These are phyloP conservation scores for Tetrapisispora phaffii DNA, from an alignment of 805 yeast genomes.

Conservation along the genomic window DNA sequence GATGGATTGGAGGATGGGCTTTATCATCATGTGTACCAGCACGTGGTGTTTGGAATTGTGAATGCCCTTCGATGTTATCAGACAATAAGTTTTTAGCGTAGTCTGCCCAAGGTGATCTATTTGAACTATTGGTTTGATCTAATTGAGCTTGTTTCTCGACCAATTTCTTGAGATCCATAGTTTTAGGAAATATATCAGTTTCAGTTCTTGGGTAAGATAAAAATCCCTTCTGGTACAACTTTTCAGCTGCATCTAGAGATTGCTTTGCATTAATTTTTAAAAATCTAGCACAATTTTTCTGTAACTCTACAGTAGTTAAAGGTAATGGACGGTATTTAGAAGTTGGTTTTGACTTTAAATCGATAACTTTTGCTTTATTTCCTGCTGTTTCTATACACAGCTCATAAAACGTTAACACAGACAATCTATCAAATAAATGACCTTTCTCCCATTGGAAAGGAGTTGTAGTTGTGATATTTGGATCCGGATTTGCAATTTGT, in stretches of 20 bases:
- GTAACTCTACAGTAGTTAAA: constrained; percentile 86
- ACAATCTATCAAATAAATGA: constrained; percentile 62
- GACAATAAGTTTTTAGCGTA: constrained; percentile 45
- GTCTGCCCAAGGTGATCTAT: constrained; percentile 76
- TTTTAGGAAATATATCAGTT: constrained; percentile 73
- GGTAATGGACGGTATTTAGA: constrained; percentile 80
- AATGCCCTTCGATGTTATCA: constrained; percentile 10
- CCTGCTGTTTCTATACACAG: constrained; percentile 41
- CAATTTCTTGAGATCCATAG: constrained; percentile 58
- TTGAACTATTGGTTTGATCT: constrained; percentile 24
- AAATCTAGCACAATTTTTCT: constrained; percentile 68
- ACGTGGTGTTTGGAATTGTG: constrained; percentile 55
- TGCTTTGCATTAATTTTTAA: constrained; percentile 73
- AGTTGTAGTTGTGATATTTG: constrained; percentile 26
- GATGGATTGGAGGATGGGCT: constrained; percentile 98
- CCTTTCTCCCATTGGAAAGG: constrained; percentile 63
- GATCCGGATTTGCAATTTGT: constrained; percentile 35
- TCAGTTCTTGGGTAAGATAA: constrained; percentile 96
- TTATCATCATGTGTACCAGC: constrained; percentile 79
- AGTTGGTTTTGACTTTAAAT: constrained; percentile 51
- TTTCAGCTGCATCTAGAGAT: constrained; percentile 72
- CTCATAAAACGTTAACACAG: constrained; percentile 56
- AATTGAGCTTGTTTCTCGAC: constrained; percentile 46
- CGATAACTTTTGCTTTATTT: constrained; percentile 41
- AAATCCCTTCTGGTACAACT: constrained; percentile 73